Evolutionary conservation across 768 basidiomycete species (phyloP).

Genomic region (Gyrodon lividus): DNA sequence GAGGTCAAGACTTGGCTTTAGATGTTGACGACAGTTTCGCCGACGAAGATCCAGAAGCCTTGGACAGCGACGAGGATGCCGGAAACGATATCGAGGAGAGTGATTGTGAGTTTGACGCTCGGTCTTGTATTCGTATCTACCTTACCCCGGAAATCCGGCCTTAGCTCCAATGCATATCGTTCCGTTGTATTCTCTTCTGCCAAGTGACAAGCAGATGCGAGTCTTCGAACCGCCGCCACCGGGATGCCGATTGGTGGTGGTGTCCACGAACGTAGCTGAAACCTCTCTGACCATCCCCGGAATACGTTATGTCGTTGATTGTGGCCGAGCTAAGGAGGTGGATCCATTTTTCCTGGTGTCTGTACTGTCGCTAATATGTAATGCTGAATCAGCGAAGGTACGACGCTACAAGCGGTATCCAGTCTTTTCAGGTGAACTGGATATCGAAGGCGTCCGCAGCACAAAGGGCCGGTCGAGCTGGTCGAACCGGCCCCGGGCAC

Average conservation of each 20-base stretch:
- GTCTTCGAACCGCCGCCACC: conserved; percentile 86
- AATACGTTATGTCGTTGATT: conserved; percentile 97
- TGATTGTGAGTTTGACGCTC: conserved; percentile 48
- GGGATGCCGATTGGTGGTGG: conserved; percentile 83
- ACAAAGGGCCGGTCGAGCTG: conserved; percentile 94
- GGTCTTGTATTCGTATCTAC: conserved; percentile 3
- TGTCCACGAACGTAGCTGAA: conserved; percentile 95
- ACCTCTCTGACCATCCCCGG: conserved; percentile 97
- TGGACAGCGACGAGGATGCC: conserved; percentile 69
- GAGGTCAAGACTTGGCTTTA: conserved; percentile 51
- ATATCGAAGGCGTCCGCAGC: conserved; percentile 92
- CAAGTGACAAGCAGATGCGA: conserved; percentile 92
- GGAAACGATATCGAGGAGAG: conserved; percentile 59
- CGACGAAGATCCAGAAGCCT: conserved; percentile 69
- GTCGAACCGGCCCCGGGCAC: conserved; percentile 96
- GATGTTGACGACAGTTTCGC: conserved; percentile 64
- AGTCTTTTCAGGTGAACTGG: conserved; percentile 92
- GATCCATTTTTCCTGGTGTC: conserved; percentile 1
- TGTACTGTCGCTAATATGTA: background rate
- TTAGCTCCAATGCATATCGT: conserved; percentile 92
- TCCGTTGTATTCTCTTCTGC: conserved; percentile 88
- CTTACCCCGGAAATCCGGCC: background rate
- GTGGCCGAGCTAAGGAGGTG: conserved; percentile 93
- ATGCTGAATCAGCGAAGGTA: conserved; percentile 63
- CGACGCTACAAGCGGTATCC: conserved; percentile 78